Percentiles rank a stretch among this genome's conserved stretches.
Conservation (phyloP, 2,329 filamentous ascomycete genomes). For the Meredithiella fracta region DNA sequence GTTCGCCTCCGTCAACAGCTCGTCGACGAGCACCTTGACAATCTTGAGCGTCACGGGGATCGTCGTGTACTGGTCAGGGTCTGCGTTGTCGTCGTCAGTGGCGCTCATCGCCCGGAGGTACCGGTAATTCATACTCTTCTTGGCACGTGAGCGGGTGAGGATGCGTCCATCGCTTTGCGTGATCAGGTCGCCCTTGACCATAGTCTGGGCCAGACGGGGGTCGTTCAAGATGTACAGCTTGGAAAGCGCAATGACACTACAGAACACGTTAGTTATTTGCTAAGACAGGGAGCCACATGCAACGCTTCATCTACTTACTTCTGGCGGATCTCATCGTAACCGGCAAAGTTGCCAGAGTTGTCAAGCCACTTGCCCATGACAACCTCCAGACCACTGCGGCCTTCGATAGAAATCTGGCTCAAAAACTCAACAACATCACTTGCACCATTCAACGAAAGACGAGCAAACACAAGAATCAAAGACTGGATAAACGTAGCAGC, state of each 20-base stretch:
- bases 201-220: slow-evolving; percentile 56
- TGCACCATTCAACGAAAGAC: slow-evolving; percentile 69
- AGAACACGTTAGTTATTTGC: slow-evolving; percentile 1
- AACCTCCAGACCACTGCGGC: slow-evolving; percentile 68
- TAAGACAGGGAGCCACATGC: too few species aligned
- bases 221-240: slow-evolving; percentile 84
- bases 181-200: slow-evolving; percentile 84
- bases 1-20: slow-evolving; percentile 68
- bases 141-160: slow-evolving; percentile 83
- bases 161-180: slow-evolving; percentile 64
- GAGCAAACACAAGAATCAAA: slow-evolving; percentile 84
- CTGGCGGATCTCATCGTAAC: slow-evolving; percentile 91
- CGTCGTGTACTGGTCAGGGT: slow-evolving; percentile 78
- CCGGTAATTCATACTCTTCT: slow-evolving; percentile 43
- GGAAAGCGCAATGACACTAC: slow-evolving; percentile 74
- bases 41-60: slow-evolving; percentile 87
- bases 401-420: slow-evolving; percentile 63
- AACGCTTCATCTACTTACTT: slow-evolving; percentile 46
- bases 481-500: slow-evolving; percentile 89
- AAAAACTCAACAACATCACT: slow-evolving; percentile 87
- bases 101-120: slow-evolving; percentile 10
- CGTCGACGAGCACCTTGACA: slow-evolving; percentile 85
- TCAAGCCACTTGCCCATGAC: slow-evolving; percentile 93
- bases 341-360: slow-evolving; percentile 93
- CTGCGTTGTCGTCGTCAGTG: slow-evolving; percentile 25